Evolutionary conservation across 2,329 filamentous ascomycete genomes (phyloP).

Genomic region (Pyrenophora teres): DNA sequence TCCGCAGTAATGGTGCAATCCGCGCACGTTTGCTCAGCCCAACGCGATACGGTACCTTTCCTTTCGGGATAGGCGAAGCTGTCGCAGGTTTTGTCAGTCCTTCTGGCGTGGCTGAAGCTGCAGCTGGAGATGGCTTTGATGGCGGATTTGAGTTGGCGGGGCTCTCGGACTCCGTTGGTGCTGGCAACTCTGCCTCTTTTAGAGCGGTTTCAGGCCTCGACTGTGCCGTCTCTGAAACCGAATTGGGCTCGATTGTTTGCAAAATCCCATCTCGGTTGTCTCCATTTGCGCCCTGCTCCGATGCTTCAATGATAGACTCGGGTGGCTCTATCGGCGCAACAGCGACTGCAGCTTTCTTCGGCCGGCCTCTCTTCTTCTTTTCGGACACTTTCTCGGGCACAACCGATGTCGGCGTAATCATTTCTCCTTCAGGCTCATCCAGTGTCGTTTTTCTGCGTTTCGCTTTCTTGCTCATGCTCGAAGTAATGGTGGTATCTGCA

Average conservation of each 20-base stretch:
- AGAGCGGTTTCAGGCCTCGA: background rate
- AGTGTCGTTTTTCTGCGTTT: constrained; percentile 31
- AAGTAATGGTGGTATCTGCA: background rate
- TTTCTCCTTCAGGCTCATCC: constrained; percentile 18
- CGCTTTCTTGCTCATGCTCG: constrained; percentile 22
- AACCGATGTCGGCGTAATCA: background rate
- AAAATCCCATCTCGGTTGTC: background rate
- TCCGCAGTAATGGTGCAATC: constrained; percentile 55
- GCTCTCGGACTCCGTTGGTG: background rate
- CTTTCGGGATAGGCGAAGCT: constrained; percentile 37
- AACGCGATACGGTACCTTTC: constrained; percentile 53
- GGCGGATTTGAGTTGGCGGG: background rate
- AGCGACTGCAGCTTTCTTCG: constrained; percentile 28
- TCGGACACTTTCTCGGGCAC: constrained; percentile 10
- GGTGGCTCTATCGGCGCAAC: constrained; percentile 3
- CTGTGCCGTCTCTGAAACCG: background rate
- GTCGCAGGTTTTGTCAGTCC: constrained; percentile 19
- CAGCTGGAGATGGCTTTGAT: background rate
- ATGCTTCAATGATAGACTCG: constrained; percentile 6
- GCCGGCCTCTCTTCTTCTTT: constrained; percentile 42
- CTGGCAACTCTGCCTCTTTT: background rate
- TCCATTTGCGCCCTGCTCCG: constrained; percentile 1
- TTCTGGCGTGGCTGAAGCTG: constrained; percentile 20
- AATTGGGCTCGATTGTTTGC: constrained; percentile 8
- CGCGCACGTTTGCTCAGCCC: constrained; percentile 55